Percentiles rank a stretch among this genome's conserved stretches.
Conservation (phyloP, 768 basidiomycete species). For the Mycena albidolilacea region DNA sequence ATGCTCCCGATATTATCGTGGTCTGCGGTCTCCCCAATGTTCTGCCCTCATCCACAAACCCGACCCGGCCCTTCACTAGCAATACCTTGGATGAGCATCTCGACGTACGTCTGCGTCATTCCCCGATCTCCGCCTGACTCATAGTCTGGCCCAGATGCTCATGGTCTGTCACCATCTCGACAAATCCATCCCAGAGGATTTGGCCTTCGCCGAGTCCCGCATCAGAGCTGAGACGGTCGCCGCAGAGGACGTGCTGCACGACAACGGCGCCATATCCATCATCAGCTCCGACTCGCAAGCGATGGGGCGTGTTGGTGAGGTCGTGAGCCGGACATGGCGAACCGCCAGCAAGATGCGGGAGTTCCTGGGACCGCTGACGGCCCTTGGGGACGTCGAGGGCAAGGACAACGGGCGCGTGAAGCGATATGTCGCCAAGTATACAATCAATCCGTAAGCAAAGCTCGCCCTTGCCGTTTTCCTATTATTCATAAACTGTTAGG, state of each 20-base stretch:
- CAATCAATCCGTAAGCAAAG: constrained; percentile 90
- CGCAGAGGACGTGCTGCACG: constrained; percentile 96
- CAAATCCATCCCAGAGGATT: constrained; percentile 90
- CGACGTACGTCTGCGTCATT: constrained; percentile 71
- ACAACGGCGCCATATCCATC: constrained; percentile 95
- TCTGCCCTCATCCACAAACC: constrained; percentile 96
- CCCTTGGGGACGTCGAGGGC: constrained; percentile 78
- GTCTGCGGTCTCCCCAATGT: constrained; percentile 93
- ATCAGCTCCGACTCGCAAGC: constrained; percentile 98
- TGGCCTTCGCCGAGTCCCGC: constrained; percentile 96
- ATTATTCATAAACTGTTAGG: constrained; percentile 53
- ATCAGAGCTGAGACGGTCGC: constrained; percentile 98
- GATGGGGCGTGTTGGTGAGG: constrained; percentile 98
- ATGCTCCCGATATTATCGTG: constrained; percentile 98
- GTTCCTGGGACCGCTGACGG: constrained; percentile 78
- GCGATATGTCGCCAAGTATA: constrained; percentile 96
- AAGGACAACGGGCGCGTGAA: constrained; percentile 94
- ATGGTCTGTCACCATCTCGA: constrained; percentile 99
- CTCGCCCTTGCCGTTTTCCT: background rate
- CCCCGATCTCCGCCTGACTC: background rate
- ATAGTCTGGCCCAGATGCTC: constrained; percentile 80
- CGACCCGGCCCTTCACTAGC: constrained; percentile 90
- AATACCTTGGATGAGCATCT: constrained; percentile 98
- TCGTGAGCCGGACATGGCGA: constrained; percentile 93
- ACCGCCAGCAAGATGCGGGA: constrained; percentile 96